Percentiles rank a stretch among this genome's conserved stretches.
Evolutionary conservation across 768 basidiomycete species (phyloP).

Genomic region (Neoboletus brunneissimus): DNA sequence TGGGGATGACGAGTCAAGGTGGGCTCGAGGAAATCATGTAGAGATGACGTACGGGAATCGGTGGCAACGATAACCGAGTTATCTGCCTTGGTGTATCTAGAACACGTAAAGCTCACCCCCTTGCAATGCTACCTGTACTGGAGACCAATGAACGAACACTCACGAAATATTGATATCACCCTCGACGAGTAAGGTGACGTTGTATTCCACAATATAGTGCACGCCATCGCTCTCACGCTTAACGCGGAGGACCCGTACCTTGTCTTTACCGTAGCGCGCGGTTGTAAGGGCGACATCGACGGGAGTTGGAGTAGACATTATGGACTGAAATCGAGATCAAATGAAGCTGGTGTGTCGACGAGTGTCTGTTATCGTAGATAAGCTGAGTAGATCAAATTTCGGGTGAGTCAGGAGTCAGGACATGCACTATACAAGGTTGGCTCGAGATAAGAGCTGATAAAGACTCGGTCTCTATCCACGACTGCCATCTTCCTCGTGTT

Average conservation of each 20-base stretch:
- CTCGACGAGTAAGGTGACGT: constrained; percentile 75
- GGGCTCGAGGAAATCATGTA: not conserved
- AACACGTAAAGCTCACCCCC: not conserved
- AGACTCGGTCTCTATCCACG: not conserved
- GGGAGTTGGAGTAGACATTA: constrained; percentile 29
- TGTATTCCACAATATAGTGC: constrained; percentile 83
- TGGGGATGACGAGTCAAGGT: not conserved
- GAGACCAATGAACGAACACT: not conserved
- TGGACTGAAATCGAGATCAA: not conserved
- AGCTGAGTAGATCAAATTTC: not conserved
- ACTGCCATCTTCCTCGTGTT: not conserved
- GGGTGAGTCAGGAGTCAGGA: too few species aligned
- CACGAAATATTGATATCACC: constrained; percentile 80
- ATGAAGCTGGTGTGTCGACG: not conserved
- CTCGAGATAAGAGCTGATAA: not conserved
- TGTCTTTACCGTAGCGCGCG: constrained; percentile 86
- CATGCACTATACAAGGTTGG: not conserved
- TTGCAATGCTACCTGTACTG: not conserved
- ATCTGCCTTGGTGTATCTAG: constrained; percentile 83
- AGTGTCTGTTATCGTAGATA: not conserved
- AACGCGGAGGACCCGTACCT: constrained; percentile 81
- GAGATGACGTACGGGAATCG: constrained; percentile 67
- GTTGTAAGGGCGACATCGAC: constrained; percentile 33
- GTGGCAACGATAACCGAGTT: constrained; percentile 89
- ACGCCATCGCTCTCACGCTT: constrained; percentile 59